Percentiles rank a stretch among this genome's conserved stretches.
Evolutionary conservation across 306 rosid species (phyloP).

Genomic region (Mucuna pruriens): DNA sequence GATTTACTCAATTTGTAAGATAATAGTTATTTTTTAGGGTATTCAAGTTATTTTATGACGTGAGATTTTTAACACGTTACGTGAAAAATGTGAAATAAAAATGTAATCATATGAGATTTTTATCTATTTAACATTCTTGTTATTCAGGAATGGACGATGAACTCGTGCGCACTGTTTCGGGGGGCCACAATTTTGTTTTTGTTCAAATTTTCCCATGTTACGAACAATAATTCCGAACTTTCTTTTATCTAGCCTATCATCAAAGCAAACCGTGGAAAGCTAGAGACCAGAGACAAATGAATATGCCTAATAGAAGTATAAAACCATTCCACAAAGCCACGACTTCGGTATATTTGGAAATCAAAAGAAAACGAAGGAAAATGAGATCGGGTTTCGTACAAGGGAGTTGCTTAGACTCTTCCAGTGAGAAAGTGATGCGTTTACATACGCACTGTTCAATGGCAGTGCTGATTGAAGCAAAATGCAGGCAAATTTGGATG

Average conservation of each 20-base stretch:
- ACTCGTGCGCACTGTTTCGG: neutral
- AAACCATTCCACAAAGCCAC: neutral
- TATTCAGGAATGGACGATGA: conserved; percentile 10
- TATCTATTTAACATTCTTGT: neutral
- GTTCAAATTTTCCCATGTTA: neutral
- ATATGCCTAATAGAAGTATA: neutral
- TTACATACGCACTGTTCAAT: neutral
- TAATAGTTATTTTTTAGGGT: too few species aligned
- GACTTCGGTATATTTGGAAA: neutral
- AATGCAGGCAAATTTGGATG: neutral
- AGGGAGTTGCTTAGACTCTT: neutral
- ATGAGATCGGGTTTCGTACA: neutral
- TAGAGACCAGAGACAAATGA: neutral
- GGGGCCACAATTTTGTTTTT: conserved; percentile 25
- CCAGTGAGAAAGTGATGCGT: neutral
- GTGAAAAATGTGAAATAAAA: too few species aligned
- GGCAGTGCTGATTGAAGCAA: neutral
- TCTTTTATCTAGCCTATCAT: neutral
- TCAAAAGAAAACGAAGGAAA: neutral
- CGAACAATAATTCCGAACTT: neutral
- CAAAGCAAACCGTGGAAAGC: too few species aligned
- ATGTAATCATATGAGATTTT: too few species aligned
- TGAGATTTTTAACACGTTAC: too few species aligned
- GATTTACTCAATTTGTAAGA: too few species aligned
- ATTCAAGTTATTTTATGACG: too few species aligned